Evolutionary conservation across 495 filamentous ascomycete species (phyloP), one percentile per base, ranked within the genome.

Genomic region (Astrocystis sublimbata): DNA sequence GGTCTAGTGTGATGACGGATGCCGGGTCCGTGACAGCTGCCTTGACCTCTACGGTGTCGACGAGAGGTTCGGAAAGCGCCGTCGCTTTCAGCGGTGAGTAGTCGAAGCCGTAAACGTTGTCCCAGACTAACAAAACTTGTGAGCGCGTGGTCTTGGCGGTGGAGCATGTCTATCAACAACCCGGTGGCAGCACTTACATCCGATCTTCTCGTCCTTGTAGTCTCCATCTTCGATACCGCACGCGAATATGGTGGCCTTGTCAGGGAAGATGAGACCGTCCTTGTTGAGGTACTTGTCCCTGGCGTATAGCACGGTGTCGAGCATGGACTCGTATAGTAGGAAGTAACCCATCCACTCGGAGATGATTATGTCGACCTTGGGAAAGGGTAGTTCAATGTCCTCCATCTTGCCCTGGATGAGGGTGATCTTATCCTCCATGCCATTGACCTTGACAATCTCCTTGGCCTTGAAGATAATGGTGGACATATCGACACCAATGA

Each of bases 271-370:
- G 36, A 96, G 78, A 28, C 93, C 93, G 8, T 88, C 85, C 67
- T 76, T 76, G 24, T 74, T 84, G 21, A 97, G 86, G 76, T 91
- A 97, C 63, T 81, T 86, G 76, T 97, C 93, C 45, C 93, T 82
- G 23, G 93, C 93, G 62, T 89, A 92, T 50, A 97, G 79, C 33
- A 97, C 93, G 9, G 92, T 96, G 75, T 96, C 92, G 63, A 97
- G 84, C 93, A 97, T 97, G 66, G 87, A 88, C 81, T 97, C 93
- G 72, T 94, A 97, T 7, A 97, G 84, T 4, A 97, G 80, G 71
- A 90, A 89, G 72, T 97, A 97, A 4, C 93, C 93, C 93, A 97
- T 97, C 93, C 93, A 97, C 73, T 97, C 93, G 2, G 92, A 96
- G 58, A 97, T 87, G 66, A 97, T 96, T 73, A 97, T 92, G 67